These are phyloP conservation scores for Capsaspora owczarzaki DNA, from an alignment of 78 protist genomes.

Conservation along the genomic window DNA sequence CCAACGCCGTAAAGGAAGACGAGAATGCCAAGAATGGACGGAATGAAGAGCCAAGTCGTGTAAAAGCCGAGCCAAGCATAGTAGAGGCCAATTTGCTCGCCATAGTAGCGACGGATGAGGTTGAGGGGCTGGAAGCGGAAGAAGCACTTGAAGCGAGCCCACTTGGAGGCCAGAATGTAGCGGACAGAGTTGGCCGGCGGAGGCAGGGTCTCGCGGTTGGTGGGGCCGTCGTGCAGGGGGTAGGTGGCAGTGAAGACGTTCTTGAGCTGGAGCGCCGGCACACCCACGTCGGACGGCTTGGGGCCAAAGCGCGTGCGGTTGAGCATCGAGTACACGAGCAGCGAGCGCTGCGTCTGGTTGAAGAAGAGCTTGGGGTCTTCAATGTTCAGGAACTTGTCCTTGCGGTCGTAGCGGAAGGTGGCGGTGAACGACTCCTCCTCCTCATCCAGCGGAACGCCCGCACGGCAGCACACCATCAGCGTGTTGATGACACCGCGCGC, in stretches of 20 bases:
- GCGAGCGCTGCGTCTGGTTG: neutral
- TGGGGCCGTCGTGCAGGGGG: constrained; percentile 2
- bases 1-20: neutral
- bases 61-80: constrained; percentile 16
- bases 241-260: neutral
- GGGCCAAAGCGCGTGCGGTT: neutral
- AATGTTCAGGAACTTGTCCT: neutral
- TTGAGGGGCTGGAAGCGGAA: constrained; percentile 3
- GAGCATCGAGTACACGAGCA: neutral
- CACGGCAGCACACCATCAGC: neutral
- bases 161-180: neutral
- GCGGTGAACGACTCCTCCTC: neutral
- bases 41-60: neutral
- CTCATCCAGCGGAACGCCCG: neutral
- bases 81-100: constrained; percentile 7
- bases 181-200: neutral
- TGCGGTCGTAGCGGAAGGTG: neutral
- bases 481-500: neutral
- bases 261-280: neutral
- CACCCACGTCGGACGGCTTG: neutral
- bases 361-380: neutral
- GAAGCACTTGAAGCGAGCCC: neutral
- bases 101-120: constrained; percentile 3
- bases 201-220: neutral
- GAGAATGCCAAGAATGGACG: neutral